A percentile compares a stretch with the other conserved stretches of the same genome.
Evolutionary conservation across 2,329 filamentous ascomycete species (phyloP).

Genomic region (Monilinia laxa): DNA sequence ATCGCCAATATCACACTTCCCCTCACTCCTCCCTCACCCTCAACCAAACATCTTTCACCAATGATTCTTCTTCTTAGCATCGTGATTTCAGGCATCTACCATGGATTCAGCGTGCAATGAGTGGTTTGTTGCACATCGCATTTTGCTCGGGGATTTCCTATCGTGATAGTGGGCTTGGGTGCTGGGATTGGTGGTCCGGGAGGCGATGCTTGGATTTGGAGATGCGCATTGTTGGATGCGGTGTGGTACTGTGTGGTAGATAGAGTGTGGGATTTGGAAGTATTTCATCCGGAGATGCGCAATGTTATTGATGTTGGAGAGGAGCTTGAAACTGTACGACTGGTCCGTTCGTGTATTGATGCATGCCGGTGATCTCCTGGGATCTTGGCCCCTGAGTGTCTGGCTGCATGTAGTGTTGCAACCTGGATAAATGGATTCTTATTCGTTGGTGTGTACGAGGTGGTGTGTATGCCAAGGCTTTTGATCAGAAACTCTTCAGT

Average conservation of each 20-base stretch:
- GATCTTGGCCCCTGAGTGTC: neutral
- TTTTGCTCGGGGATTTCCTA: slow-evolving; percentile 11
- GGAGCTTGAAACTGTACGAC: neutral
- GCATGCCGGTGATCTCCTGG: neutral
- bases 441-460: neutral
- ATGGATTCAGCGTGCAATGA: neutral
- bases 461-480: neutral
- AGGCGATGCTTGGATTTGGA: too few species aligned
- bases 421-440: neutral
- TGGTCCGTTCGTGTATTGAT: neutral
- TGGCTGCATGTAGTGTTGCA: neutral
- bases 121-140: slow-evolving; percentile 10
- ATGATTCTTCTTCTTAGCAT: neutral
- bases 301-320: neutral
- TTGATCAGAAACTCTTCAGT: neutral
- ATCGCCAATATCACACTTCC: neutral
- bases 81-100: neutral
- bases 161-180: neutral
- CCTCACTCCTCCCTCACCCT: neutral
- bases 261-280: too few species aligned
- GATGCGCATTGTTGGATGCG: too few species aligned
- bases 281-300: neutral
- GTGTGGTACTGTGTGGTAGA: too few species aligned
- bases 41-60: neutral
- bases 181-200: neutral